phyloP scores from a whole-genome alignment of 2,329 filamentous ascomycete genomes.

The Talaromyces verruculosus region DNA sequence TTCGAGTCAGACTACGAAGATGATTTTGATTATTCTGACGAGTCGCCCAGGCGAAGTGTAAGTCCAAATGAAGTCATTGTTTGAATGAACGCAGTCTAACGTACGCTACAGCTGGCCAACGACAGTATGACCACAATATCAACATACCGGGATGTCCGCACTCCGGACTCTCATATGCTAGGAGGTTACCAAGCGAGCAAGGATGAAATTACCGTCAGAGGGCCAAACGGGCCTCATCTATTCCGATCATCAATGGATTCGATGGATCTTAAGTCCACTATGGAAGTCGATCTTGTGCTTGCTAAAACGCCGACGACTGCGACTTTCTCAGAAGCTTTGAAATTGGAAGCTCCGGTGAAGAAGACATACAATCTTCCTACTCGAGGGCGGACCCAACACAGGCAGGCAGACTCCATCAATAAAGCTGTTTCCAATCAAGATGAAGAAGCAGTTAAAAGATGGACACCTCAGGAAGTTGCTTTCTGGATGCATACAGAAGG shows the following conservation, averaged over 20 bases:
- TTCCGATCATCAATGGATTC: too few species aligned
- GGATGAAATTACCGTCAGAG: neutral
- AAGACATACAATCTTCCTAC: neutral
- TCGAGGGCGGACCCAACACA: neutral
- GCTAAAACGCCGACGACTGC: neutral
- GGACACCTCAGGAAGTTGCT: too few species aligned
- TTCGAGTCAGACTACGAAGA: neutral
- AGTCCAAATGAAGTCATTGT: neutral
- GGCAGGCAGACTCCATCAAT: neutral
- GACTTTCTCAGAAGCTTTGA: neutral
- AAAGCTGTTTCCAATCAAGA: constrained; percentile 17
- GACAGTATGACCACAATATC: neutral
- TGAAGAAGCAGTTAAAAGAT: too few species aligned
- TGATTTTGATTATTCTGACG: constrained; percentile 21
- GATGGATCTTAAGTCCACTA: neutral
- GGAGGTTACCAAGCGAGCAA: neutral
- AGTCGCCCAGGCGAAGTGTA: neutral
- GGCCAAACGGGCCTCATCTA: too few species aligned
- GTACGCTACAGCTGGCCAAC: neutral
- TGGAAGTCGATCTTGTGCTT: neutral
- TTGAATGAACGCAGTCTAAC: neutral
- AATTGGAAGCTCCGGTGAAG: neutral
- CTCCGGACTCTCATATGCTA: neutral
- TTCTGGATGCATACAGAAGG: too few species aligned
- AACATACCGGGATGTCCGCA: constrained; percentile 42